Evolutionary conservation across 345 rosid genomes (phyloP), one percentile per base, ranked within the genome.

Genomic region (Salix exigua): DNA sequence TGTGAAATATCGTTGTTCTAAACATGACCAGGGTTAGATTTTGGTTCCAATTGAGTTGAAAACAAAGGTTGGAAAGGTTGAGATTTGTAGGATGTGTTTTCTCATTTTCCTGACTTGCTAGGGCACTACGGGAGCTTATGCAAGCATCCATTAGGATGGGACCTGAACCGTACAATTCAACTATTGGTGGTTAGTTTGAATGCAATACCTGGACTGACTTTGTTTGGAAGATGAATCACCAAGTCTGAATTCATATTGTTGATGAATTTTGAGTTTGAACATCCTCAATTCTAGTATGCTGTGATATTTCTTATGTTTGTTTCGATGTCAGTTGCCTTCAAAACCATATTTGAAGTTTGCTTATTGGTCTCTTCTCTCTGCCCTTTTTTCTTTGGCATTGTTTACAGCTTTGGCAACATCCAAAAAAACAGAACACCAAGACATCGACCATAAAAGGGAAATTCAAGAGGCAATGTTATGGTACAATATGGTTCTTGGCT

Each of bases 401-500:
- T 77, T 51, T 37, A 73, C 75, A 86, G 91, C 70, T 51, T 85
- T 89, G 80, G 82, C 85, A 70, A 64, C 72, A 66, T 77, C 73
- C 73, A 88, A 86, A 81, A 89, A 85, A 46, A 87, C 81, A 76
- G 86, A 35, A 72, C 82, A 80, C 63, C 82, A 85, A 77, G 85
- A 77, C 75, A 77, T 76, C 28, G 86, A 84, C 81, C 68, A 68
- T 23, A 84, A 82, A 75, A 85, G 76, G 78, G 90, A 88, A 68
- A 87, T 88, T 69, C 77, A 87, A 61, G 90, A 86, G 83, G 97
- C 94, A 66, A 80, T 93, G 46, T 81, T 85, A 66, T 96, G 99
- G 99, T 96, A 93, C 83, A 91, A 89, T 78, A 80, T 77, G 78
- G 84, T 86, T 86, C 93, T 96, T 14, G 92, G 99, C 80, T 85